Base-by-base conservation (phyloP, 1,284 basidiomycete species). In the Ceratorhiza oryzae-sativae region DNA sequence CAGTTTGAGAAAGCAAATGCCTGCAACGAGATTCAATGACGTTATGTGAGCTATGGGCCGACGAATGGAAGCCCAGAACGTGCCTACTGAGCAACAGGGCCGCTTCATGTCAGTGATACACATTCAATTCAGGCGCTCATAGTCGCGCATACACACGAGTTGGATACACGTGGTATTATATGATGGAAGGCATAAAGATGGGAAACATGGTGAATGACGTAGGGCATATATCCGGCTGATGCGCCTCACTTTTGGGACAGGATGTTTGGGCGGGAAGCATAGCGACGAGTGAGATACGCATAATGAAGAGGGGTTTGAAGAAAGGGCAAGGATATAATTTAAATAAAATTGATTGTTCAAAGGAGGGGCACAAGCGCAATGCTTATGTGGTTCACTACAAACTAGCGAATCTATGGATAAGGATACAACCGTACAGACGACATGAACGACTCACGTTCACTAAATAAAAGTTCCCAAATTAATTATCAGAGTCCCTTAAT, bases 111-210 rank as follows among this genome's bases (percentile, higher is more conserved):
- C 27, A 30, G 51, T 34, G 3, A 36, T 23, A 34, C 55, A 56
- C 32, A 56, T 56, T 39, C n/a, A 5, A 39, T 58, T 58, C 12
- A 32, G 59, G 18, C 25, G 42, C 23, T 36, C 58, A 25, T 36
- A 45, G 23, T 36, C 20, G 39, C n/a, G 10, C 20, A 9, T n/a
- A n/a, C n/a, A 30, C 39, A 48, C 27, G 27, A 30, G 53, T n/a
- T 32, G 30, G 53, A 25, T 25, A 55, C 65, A 70, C 65, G 65
- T 70, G 65, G 39, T 46, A 70, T 70, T 70, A 27, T 46, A 58
- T 70, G 53, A 70, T 42, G 25, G 36, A 20, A 48, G 65, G 30
- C 53, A 70, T 30, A 41, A 58, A 70, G 39, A 34, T 36, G 45
- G 39, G 51, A 34, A 67, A 53, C 65, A 70, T 70, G 41, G 30